A percentile compares a stretch with the other conserved stretches of the same genome.
These are phyloP conservation scores for Phytophthora melonis DNA, from an alignment of 352 stramenopile genomes.

Conservation along the genomic window DNA sequence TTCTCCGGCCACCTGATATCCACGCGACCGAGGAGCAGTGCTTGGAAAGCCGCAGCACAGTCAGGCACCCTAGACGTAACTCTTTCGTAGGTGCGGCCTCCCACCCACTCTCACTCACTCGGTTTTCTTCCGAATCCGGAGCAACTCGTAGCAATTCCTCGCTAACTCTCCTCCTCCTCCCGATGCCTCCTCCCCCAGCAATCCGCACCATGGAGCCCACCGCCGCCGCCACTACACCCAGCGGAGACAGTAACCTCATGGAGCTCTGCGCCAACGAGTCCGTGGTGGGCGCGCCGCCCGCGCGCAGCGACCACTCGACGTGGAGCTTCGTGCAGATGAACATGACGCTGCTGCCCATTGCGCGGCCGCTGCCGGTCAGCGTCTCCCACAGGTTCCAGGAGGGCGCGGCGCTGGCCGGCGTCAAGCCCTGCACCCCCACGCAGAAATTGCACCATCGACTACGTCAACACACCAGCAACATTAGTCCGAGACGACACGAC, in stretches of 20 bases:
- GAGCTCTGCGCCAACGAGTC: conserved; percentile 28
- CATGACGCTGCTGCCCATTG: conserved; percentile 83
- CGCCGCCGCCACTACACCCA: background rate
- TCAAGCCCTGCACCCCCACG: conserved; percentile 72
- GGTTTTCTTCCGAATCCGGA: conserved; percentile 26
- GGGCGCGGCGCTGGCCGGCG: conserved; percentile 33
- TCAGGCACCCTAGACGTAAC: background rate
- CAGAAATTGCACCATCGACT: conserved; percentile 69
- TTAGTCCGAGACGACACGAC: conserved; percentile 73
- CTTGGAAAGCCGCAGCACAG: conserved; percentile 34
- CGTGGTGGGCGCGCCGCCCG: conserved; percentile 6
- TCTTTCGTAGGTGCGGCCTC: background rate
- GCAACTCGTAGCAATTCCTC: background rate
- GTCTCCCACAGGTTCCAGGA: conserved; percentile 56
- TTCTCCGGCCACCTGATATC: conserved; percentile 30
- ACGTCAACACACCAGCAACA: conserved; percentile 61
- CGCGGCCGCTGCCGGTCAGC: conserved; percentile 66
- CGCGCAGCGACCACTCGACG: conserved; percentile 36
- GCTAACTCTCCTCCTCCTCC: background rate
- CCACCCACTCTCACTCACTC: conserved; percentile 5
- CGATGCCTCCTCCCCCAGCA: conserved; percentile 4
- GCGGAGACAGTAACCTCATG: conserved; percentile 23
- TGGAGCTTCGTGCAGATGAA: conserved; percentile 92
- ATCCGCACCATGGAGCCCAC: conserved; percentile 25
- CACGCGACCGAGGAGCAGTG: background rate